These are phyloP conservation scores for Ganoderma lucidum DNA, from an alignment of 1,284 basidiomycete genomes.

Conservation along the genomic window DNA sequence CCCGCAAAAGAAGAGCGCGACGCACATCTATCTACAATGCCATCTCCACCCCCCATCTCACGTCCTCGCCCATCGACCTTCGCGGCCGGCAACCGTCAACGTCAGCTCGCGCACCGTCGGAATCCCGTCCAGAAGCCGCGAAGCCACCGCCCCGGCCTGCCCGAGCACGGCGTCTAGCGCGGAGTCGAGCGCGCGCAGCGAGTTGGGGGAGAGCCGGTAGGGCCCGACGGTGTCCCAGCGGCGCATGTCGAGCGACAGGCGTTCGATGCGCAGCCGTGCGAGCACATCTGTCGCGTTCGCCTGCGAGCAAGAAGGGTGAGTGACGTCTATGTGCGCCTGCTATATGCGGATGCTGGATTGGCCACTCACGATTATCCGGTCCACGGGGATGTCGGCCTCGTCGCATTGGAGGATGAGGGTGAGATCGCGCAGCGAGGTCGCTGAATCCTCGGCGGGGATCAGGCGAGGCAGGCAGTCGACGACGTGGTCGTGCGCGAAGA, in stretches of 20 bases:
- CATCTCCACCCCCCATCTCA: not conserved
- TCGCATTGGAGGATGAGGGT: constrained; percentile 15
- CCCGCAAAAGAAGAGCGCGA: not conserved
- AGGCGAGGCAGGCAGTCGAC: constrained; percentile 19
- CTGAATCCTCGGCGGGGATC: not conserved
- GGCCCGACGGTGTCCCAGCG: constrained; percentile 24
- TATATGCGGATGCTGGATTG: not conserved
- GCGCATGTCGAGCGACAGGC: constrained; percentile 9
- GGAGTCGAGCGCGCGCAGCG: constrained; percentile 15
- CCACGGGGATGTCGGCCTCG: constrained; percentile 14
- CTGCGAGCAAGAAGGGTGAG: not conserved
- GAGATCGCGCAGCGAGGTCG: constrained; percentile 4
- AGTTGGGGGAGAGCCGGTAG: constrained; percentile 16
- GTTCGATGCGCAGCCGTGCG: constrained; percentile 16
- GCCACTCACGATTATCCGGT: constrained; percentile 20
- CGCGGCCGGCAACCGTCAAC: constrained; percentile 1
- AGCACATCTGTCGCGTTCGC: constrained; percentile 15
- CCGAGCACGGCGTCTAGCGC: constrained; percentile 12
- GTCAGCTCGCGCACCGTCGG: constrained; percentile 7
- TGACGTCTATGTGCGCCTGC: not conserved
- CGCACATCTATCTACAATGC: not conserved
- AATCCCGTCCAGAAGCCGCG: not conserved
- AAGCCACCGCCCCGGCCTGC: not conserved
- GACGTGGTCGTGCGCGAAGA: constrained; percentile 18
- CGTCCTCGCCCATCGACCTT: constrained; percentile 3